Conservation (phyloP, 495 filamentous ascomycete genomes). For the Penicillium egyptiacum region DNA sequence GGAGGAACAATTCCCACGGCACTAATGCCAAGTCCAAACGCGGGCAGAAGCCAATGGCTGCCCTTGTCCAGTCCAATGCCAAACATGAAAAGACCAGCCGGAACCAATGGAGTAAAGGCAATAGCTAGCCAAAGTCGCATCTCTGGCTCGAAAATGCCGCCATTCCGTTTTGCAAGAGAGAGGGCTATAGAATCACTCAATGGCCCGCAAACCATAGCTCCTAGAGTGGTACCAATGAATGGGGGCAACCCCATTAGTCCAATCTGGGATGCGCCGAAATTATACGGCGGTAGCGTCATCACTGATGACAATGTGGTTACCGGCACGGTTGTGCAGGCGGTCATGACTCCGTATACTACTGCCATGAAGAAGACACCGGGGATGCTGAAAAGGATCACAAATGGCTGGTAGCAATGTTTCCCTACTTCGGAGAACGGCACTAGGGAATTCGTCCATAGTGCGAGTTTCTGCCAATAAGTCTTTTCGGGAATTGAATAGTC, state of each 20-base stretch:
- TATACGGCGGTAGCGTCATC: conserved; percentile 38
- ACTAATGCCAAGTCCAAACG: conserved; percentile 21
- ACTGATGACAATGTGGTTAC: conserved; percentile 6
- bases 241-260: conserved; percentile 39
- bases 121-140: conserved; percentile 33
- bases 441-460: no score
- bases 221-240: conserved; percentile 38
- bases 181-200: conserved; percentile 37
- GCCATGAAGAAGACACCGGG: conserved; percentile 25
- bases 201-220: conserved; percentile 25
- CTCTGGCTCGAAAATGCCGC: conserved; percentile 40
- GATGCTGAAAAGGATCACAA: no score
- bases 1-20: conserved; percentile 26
- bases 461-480: no score
- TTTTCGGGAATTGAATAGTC: no score
- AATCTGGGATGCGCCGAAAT: conserved; percentile 37
- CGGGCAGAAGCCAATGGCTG: conserved; percentile 24
- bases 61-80: conserved; percentile 23
- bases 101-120: conserved; percentile 26
- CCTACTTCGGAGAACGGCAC: no score
- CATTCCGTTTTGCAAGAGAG: conserved; percentile 30
- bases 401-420: no score
- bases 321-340: conserved; percentile 21
- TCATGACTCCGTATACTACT: conserved; percentile 35
- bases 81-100: conserved; percentile 13